These are phyloP conservation scores for Colletotrichum cereale DNA, from an alignment of 2,329 filamentous ascomycete species.

Conservation along the genomic window DNA sequence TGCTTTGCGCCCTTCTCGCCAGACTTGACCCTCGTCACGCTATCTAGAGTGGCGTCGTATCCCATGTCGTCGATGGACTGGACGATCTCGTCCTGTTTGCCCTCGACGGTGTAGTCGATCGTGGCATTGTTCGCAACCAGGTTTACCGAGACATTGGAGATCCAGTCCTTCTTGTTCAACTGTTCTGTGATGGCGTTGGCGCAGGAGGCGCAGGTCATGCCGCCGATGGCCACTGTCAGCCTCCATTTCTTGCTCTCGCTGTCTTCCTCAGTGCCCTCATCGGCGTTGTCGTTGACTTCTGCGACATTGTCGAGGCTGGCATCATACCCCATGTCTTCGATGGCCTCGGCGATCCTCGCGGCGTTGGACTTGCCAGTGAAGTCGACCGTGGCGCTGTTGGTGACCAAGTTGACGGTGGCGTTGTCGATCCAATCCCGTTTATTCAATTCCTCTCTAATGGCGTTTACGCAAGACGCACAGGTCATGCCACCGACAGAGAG, in stretches of 20 bases:
- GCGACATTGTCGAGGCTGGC: conserved; percentile 67
- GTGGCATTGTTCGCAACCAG: conserved; percentile 71
- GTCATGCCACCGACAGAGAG: conserved; percentile 80
- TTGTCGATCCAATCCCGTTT: conserved; percentile 70
- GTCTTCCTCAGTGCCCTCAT: conserved; percentile 52
- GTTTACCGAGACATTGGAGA: conserved; percentile 66
- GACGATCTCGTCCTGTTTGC: conserved; percentile 38
- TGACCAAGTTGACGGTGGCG: conserved; percentile 73
- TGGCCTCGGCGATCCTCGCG: conserved; percentile 57
- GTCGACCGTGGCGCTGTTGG: conserved; percentile 74
- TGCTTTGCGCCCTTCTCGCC: conserved; percentile 46
- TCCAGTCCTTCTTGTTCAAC: conserved; percentile 66
- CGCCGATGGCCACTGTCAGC: conserved; percentile 71
- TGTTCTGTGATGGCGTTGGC: conserved; percentile 72
- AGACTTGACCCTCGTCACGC: conserved; percentile 51
- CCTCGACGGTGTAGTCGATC: conserved; percentile 58
- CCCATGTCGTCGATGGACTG: conserved; percentile 66
- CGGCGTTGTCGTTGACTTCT: conserved; percentile 56
- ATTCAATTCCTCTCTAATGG: conserved; percentile 70
- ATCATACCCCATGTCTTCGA: conserved; percentile 76
- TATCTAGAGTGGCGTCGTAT: conserved; percentile 68
- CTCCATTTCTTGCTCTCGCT: conserved; percentile 53
- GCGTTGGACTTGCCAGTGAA: conserved; percentile 56
- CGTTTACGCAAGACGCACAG: conserved; percentile 76
- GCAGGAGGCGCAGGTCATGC: conserved; percentile 82